Conservation (phyloP, 2,329 filamentous ascomycete species). For the Colletotrichum eleusines region DNA sequence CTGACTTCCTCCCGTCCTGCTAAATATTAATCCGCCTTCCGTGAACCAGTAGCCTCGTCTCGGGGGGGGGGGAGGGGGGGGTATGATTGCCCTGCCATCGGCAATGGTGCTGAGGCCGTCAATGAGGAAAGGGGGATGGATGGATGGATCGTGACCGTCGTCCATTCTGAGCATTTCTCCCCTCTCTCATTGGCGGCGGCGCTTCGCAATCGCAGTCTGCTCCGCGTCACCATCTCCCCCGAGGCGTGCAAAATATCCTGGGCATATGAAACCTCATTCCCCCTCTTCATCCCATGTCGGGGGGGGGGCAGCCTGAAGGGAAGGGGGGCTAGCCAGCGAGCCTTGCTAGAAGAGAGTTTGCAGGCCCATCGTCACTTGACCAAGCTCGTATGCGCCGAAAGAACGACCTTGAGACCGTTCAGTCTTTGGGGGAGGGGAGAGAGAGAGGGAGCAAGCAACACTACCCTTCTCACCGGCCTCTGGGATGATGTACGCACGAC, state of each 20-base stretch:
- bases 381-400: conserved; percentile 3
- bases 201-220: conserved; percentile 29
- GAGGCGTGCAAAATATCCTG: conserved; percentile 24
- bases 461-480: no score
- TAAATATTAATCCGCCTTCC: conserved; percentile 14
- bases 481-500: conserved; percentile 23
- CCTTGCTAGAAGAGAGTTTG: conserved; percentile 34
- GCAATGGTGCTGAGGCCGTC: conserved; percentile 9
- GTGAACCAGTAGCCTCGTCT: background rate
- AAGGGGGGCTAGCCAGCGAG: conserved; percentile 17
- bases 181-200: background rate
- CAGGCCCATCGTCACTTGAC: conserved; percentile 35
- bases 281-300: conserved; percentile 30
- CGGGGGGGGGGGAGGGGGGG: background rate
- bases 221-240: conserved; percentile 22
- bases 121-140: background rate
- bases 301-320: background rate
- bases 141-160: background rate
- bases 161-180: no score
- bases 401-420: conserved; percentile 13
- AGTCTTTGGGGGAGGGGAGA: background rate
- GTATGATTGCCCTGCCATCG: no score
- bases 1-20: conserved; percentile 5
- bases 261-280: conserved; percentile 30
- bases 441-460: background rate